These are phyloP conservation scores for Alloascoidea africana DNA, from an alignment of 805 yeast species.

Conservation along the genomic window DNA sequence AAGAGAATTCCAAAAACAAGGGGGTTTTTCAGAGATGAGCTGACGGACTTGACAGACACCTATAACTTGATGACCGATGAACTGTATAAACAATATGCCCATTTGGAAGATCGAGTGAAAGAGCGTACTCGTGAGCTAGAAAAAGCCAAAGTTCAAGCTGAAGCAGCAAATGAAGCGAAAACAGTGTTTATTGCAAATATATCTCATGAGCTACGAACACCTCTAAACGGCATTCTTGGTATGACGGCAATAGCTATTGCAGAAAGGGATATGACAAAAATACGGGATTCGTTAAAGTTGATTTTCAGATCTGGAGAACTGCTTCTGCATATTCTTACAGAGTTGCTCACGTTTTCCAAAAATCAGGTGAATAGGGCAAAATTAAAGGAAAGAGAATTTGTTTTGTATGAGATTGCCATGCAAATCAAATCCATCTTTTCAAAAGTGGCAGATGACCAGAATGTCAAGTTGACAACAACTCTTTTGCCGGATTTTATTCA, in stretches of 20 bases:
- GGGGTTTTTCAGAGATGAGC: slow-evolving; percentile 61
- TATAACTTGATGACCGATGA: slow-evolving; percentile 88
- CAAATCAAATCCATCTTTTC: slow-evolving; percentile 79
- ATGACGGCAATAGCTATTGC: slow-evolving; percentile 92
- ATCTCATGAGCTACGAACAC: slow-evolving; percentile 89
- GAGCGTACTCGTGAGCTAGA: slow-evolving; percentile 81
- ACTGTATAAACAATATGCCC: slow-evolving; percentile 67
- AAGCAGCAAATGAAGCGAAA: slow-evolving; percentile 91
- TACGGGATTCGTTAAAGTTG: slow-evolving; percentile 62
- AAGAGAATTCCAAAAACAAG: slow-evolving; percentile 27
- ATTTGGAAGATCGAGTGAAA: slow-evolving; percentile 76
- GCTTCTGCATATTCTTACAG: slow-evolving; percentile 77
- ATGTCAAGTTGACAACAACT: slow-evolving; percentile 49
- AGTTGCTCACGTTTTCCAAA: slow-evolving; percentile 80
- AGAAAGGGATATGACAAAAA: slow-evolving; percentile 52
- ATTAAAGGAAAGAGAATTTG: slow-evolving; percentile 71
- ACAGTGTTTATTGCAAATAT: slow-evolving; percentile 88
- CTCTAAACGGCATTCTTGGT: slow-evolving; percentile 90
- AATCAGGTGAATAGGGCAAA: slow-evolving; percentile 76
- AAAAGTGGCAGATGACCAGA: slow-evolving; percentile 63
- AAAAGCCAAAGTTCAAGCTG: slow-evolving; percentile 78
- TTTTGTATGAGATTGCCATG: slow-evolving; percentile 63
- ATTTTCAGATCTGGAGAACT: slow-evolving; percentile 89
- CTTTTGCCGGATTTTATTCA: slow-evolving; percentile 45
- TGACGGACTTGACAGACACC: slow-evolving; percentile 76